Conservation (phyloP, 768 basidiomycete genomes). For the Boletus reticuloceps region DNA sequence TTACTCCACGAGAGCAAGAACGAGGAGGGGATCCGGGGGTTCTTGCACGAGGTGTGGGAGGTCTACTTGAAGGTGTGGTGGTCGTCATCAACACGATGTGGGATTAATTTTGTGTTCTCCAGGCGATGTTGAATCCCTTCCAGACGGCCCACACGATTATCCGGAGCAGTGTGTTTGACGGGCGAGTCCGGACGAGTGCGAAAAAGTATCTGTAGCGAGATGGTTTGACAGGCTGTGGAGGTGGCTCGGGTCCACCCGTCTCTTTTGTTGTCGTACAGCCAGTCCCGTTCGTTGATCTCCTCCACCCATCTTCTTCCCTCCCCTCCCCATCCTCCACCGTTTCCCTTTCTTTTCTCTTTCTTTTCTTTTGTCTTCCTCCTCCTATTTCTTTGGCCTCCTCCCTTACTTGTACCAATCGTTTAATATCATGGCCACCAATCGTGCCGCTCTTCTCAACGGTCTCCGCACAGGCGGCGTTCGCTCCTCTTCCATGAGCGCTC, state of each 20-base stretch:
- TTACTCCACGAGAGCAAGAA: slow-evolving; percentile 94
- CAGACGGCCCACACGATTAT: slow-evolving; percentile 87
- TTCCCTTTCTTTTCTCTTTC: slow-evolving; percentile 18
- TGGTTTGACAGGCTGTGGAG: slow-evolving; percentile 1
- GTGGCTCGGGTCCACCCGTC: slow-evolving; percentile 14
- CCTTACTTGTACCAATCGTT: slow-evolving; percentile 23
- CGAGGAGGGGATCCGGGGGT: slow-evolving; percentile 91
- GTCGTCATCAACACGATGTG: not conserved
- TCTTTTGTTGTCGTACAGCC: slow-evolving; percentile 19
- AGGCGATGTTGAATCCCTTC: slow-evolving; percentile 95
- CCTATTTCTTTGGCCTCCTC: slow-evolving; percentile 4
- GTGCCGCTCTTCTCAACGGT: slow-evolving; percentile 84
- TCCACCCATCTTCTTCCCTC: not conserved
- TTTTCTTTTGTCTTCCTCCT: slow-evolving; percentile 9
- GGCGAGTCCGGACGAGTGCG: slow-evolving; percentile 79
- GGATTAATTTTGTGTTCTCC: not conserved
- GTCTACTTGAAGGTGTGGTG: slow-evolving; percentile 82
- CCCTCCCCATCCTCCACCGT: not conserved
- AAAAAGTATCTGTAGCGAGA: slow-evolving; percentile 65
- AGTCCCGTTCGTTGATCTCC: slow-evolving; percentile 7
- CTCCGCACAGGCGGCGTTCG: slow-evolving; percentile 91
- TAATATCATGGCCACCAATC: slow-evolving; percentile 47
- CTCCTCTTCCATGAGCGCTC: slow-evolving; percentile 56
- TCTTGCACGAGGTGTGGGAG: slow-evolving; percentile 97
- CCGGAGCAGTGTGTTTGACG: slow-evolving; percentile 78